These are phyloP conservation scores for Leucogyrophana mollusca DNA, from an alignment of 768 basidiomycete species.

Conservation along the genomic window DNA sequence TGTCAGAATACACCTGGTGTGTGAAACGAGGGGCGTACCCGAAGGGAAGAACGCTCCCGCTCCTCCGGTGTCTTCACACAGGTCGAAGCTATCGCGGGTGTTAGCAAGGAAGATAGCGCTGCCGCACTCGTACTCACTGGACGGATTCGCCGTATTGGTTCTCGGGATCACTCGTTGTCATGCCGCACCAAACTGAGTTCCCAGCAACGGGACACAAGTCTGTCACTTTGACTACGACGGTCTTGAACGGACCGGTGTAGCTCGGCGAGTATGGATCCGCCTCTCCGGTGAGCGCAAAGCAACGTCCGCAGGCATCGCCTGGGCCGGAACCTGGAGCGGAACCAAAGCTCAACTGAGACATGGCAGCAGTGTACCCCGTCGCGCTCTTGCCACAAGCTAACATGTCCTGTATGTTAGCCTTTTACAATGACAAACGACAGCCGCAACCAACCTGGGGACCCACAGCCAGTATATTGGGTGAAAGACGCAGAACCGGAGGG, in stretches of 20 bases:
- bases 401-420: slow-evolving; percentile 1
- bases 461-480: slow-evolving; percentile 54
- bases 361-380: slow-evolving; percentile 52
- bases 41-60: slow-evolving; percentile 53
- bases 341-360: slow-evolving; percentile 58
- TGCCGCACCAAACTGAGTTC: slow-evolving; percentile 56
- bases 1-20: neutral
- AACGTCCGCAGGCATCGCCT: slow-evolving; percentile 62
- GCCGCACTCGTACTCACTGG: slow-evolving; percentile 39
- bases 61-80: slow-evolving; percentile 59
- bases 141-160: slow-evolving; percentile 46
- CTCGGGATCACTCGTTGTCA: slow-evolving; percentile 37
- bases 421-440: neutral
- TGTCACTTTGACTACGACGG: slow-evolving; percentile 52
- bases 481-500: slow-evolving; percentile 55
- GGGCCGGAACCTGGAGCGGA: slow-evolving; percentile 46
- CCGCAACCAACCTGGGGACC: slow-evolving; percentile 38
- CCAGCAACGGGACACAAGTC: slow-evolving; percentile 45
- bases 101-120: neutral
- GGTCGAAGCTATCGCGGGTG: slow-evolving; percentile 46
- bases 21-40: slow-evolving; percentile 10
- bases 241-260: slow-evolving; percentile 49
- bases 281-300: slow-evolving; percentile 51
- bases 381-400: slow-evolving; percentile 53
- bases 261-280: slow-evolving; percentile 51